Percentiles rank a stretch among this genome's conserved stretches.
These are phyloP conservation scores for Xylaria sp. DNA, from an alignment of 2,329 filamentous ascomycete species.

Conservation along the genomic window DNA sequence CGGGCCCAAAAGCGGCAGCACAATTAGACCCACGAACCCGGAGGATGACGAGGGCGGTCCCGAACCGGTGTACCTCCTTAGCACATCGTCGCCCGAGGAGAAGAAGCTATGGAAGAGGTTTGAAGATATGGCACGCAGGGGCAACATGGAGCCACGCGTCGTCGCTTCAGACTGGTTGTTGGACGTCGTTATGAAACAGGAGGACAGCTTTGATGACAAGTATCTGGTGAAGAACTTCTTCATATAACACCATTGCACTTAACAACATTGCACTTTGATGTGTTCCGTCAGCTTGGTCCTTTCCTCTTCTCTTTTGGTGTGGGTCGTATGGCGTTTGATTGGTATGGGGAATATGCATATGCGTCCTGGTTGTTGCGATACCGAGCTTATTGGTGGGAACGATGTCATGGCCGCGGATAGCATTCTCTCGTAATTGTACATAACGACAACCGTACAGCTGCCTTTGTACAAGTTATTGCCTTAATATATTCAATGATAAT, in stretches of 20 bases:
- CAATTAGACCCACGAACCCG: constrained; percentile 70
- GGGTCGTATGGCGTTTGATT: constrained; percentile 36
- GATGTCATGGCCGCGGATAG: constrained; percentile 26
- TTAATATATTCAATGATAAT: constrained; percentile 31
- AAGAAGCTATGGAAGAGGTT: constrained; percentile 83
- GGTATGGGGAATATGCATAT: constrained; percentile 12
- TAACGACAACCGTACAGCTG: constrained; percentile 28
- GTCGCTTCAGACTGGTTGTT: constrained; percentile 91
- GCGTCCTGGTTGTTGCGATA: constrained; percentile 6
- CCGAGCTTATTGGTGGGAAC: constrained; percentile 23
- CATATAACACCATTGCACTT: constrained; percentile 36
- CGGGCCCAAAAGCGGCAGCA: constrained; percentile 75
- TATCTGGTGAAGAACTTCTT: constrained; percentile 66
- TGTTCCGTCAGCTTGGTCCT: constrained; percentile 10
- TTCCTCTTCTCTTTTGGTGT: not conserved
- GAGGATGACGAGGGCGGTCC: constrained; percentile 71
- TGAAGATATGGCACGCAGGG: constrained; percentile 78
- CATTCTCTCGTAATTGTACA: constrained; percentile 29
- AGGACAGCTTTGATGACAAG: constrained; percentile 73
- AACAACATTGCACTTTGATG: constrained; percentile 15
- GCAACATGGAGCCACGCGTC: constrained; percentile 82
- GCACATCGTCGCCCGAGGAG: constrained; percentile 73
- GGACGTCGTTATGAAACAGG: constrained; percentile 88
- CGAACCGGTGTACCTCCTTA: constrained; percentile 86
- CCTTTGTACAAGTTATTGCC: constrained; percentile 24